Percentiles rank a stretch among this genome's conserved stretches.
phyloP scores from a whole-genome alignment of 1,139 yeast genomes.

The Nakaseomyces glabratus region DNA sequence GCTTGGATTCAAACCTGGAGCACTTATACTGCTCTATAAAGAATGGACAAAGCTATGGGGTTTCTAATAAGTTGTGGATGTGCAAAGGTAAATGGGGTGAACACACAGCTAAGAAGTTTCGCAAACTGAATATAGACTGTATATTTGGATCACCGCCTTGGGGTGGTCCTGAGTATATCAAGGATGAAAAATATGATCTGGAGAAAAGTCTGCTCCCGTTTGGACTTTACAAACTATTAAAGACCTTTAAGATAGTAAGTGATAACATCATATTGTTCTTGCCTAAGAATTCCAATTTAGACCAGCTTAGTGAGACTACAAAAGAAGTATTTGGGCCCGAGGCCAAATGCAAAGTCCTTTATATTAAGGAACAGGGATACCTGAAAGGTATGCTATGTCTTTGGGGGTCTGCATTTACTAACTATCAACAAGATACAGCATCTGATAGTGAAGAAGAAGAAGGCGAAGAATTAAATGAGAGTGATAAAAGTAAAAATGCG shows the following conservation, averaged over 20 bases:
- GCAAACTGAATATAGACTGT: slow-evolving; percentile 43
- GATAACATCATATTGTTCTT: slow-evolving; percentile 57
- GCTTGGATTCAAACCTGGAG: slow-evolving; percentile 54
- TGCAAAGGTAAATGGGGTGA: slow-evolving; percentile 30
- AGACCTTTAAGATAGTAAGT: slow-evolving; percentile 37
- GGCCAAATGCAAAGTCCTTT: slow-evolving; percentile 42
- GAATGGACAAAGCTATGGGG: slow-evolving; percentile 67
- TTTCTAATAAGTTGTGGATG: slow-evolving; percentile 41
- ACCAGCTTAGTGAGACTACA: slow-evolving; percentile 46
- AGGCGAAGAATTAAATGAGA: slow-evolving; percentile 1
- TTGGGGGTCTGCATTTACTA: slow-evolving; percentile 41
- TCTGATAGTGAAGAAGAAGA: slow-evolving; percentile 4
- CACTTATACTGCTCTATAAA: slow-evolving; percentile 60
- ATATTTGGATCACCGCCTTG: slow-evolving; percentile 90
- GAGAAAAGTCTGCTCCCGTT: slow-evolving; percentile 39
- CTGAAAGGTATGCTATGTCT: slow-evolving; percentile 50
- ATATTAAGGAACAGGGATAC: slow-evolving; percentile 37
- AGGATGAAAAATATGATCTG: slow-evolving; percentile 41
- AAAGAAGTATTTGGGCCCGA: slow-evolving; percentile 38
- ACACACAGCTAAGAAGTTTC: slow-evolving; percentile 16
- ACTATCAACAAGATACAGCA: slow-evolving; percentile 10
- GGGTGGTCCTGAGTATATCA: slow-evolving; percentile 79
- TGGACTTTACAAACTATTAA: slow-evolving; percentile 38
- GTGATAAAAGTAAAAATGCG: not conserved
- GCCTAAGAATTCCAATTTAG: slow-evolving; percentile 61